Percentiles rank a stretch among this genome's conserved stretches.
These are phyloP conservation scores for Candida albicans DNA, from an alignment of 1,139 yeast species.

Conservation along the genomic window DNA sequence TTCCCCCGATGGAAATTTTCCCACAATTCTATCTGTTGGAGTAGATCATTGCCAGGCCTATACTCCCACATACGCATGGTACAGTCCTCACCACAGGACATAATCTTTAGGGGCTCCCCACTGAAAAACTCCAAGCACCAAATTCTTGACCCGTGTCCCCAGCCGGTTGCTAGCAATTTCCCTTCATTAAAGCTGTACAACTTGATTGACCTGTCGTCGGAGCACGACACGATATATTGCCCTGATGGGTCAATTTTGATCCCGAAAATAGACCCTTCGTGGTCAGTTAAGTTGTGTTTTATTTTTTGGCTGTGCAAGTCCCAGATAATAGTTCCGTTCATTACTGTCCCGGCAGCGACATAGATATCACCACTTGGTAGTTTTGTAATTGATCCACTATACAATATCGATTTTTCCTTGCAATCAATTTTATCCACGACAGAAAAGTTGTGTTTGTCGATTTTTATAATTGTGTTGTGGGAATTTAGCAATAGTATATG, in stretches of 20 bases:
- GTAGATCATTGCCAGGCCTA: constrained; percentile 20
- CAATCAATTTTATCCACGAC: constrained; percentile 48
- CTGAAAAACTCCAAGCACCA: constrained; percentile 72
- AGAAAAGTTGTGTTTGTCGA: constrained; percentile 32
- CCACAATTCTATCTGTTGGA: constrained; percentile 35
- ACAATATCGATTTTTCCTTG: constrained; percentile 77
- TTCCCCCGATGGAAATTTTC: constrained; percentile 77
- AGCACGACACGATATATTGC: constrained; percentile 67
- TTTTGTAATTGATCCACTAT: constrained; percentile 75
- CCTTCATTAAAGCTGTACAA: constrained; percentile 67
- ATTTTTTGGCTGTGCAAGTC: constrained; percentile 46
- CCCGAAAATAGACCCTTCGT: constrained; percentile 90
- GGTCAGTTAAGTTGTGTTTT: constrained; percentile 61
- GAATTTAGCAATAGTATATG: constrained; percentile 65
- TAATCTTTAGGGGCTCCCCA: constrained; percentile 32
- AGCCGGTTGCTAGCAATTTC: constrained; percentile 67
- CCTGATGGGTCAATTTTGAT: constrained; percentile 64
- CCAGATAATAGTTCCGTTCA: constrained; percentile 88
- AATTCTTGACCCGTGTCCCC: constrained; percentile 96
- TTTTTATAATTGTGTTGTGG: constrained; percentile 66
- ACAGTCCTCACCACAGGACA: constrained; percentile 86
- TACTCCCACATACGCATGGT: constrained; percentile 80
- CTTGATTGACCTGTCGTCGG: constrained; percentile 88
- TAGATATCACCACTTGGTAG: constrained; percentile 41
- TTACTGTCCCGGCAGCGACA: constrained; percentile 88